These are phyloP conservation scores for Achlya hypogyna DNA, from an alignment of 352 stramenopile species.

Conservation along the genomic window DNA sequence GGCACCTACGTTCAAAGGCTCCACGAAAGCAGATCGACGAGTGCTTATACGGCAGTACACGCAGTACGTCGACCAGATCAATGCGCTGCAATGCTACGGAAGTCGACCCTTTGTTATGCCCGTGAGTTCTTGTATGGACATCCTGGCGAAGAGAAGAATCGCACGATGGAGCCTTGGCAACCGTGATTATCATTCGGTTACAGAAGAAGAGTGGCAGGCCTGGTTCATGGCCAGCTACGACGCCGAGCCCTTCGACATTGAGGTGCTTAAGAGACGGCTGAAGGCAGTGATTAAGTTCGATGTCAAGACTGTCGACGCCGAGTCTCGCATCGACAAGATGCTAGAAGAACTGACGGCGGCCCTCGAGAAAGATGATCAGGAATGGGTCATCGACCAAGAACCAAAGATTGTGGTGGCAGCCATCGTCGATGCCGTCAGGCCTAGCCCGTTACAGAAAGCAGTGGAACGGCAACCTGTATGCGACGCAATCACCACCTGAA, in stretches of 20 bases:
- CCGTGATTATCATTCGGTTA: not conserved
- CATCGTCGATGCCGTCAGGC: slow-evolving; percentile 6
- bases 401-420: slow-evolving; percentile 9
- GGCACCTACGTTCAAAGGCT: slow-evolving; percentile 4
- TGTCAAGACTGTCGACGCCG: slow-evolving; percentile 9
- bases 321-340: slow-evolving; percentile 2
- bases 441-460: not conserved
- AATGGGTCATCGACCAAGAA: slow-evolving; percentile 17
- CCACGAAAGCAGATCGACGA: slow-evolving; percentile 4
- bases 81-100: not conserved
- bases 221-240: slow-evolving; percentile 2
- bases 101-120: slow-evolving; percentile 2
- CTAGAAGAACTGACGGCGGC: slow-evolving; percentile 7
- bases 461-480: not conserved
- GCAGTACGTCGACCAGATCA: slow-evolving; percentile 2
- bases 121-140: slow-evolving; percentile 7
- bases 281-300: not conserved
- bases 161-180: not conserved
- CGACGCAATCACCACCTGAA: slow-evolving; percentile 6
- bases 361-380: not conserved
- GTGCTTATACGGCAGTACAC: slow-evolving; percentile 1
- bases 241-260: not conserved
- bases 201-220: not conserved
- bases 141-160: not conserved
- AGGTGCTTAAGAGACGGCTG: slow-evolving; percentile 7